Percentiles rank a stretch among this genome's conserved stretches.
Evolutionary conservation across 2,329 filamentous ascomycete genomes (phyloP).

Genomic region (Colletotrichum chlorophyti): DNA sequence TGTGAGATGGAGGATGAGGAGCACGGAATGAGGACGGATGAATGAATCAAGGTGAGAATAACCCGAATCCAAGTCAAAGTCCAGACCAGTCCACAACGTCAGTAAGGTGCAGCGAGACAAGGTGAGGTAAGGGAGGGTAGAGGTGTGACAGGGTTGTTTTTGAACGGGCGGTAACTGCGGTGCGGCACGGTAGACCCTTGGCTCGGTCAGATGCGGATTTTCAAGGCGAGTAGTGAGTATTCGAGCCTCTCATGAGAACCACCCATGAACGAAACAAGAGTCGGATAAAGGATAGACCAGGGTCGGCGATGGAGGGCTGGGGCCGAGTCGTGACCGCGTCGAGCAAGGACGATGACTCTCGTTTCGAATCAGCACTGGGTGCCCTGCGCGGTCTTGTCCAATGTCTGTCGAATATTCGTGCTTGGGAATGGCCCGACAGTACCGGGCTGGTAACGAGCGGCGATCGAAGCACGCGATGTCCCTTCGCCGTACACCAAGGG

Average conservation of each 20-base stretch:
- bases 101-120: constrained; percentile 3
- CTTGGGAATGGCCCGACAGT: too few species aligned
- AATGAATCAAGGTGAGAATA: not conserved
- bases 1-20: too few species aligned
- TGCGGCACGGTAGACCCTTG: too few species aligned
- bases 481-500: too few species aligned
- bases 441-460: not conserved
- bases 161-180: constrained; percentile 24
- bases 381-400: too few species aligned
- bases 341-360: not conserved
- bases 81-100: constrained; percentile 24
- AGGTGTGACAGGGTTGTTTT: constrained; percentile 2
- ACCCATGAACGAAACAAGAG: too few species aligned
- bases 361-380: constrained; percentile 14
- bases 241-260: too few species aligned
- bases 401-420: too few species aligned
- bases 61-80: not conserved
- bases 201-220: constrained; percentile 24
- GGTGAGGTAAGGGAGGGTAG: not conserved
- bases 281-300: not conserved
- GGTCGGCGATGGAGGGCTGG: constrained; percentile 5
- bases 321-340: constrained; percentile 8
- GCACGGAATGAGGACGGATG: too few species aligned
- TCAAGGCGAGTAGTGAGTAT: not conserved
- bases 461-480: not conserved